Base-by-base conservation (phyloP, 345 rosid species). In the Melaleuca quinquenervia region DNA sequence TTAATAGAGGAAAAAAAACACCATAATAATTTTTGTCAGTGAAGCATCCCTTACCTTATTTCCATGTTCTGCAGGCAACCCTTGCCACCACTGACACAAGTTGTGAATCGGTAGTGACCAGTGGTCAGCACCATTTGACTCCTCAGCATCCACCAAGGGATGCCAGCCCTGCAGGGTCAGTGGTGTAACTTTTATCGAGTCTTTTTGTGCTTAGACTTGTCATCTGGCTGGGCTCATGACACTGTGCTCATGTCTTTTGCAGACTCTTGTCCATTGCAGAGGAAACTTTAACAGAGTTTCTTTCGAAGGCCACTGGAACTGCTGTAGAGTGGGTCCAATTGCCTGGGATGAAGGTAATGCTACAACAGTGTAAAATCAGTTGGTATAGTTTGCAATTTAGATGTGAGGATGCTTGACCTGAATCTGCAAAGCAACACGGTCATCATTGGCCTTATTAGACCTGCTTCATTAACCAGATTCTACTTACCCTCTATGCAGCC, bases 271-370 rank as follows among this genome's bases (percentile, higher is more conserved):
- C 99, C 93, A 96, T 97, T 89, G 99, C 99, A 91, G 98, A 96
- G 91, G 99, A 97, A 92, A 96, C 98, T 93, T 93, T 97, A 93
- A 89, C 98, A 92, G 98, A 97, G 98, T 97, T 96, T 94, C 96
- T 96, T 87, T 97, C 99, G 21, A 97, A 97, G 99, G 99, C 99
- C 85, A 97, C 98, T 87, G 99, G 99, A 92, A 97, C 99, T 86
- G 98, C 98, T 64, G 96, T 97, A 32, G 99, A 97, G 95, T 97
- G 99, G 99, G 98, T 97, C 94, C 99, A 97, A 94, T 90, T 97
- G 99, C 99, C 98, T 91, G 99, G 99, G 93, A 97, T 96, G 98
- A 97, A 97, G 97, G 97, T 90, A 87, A 41, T 82, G 83, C 32
- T 87, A 36, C 6, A 70, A 70, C 11, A 24, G 78, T 32, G 26